Evolutionary conservation across 306 rosid species (phyloP).

Genomic region (Corylus heterophylla): DNA sequence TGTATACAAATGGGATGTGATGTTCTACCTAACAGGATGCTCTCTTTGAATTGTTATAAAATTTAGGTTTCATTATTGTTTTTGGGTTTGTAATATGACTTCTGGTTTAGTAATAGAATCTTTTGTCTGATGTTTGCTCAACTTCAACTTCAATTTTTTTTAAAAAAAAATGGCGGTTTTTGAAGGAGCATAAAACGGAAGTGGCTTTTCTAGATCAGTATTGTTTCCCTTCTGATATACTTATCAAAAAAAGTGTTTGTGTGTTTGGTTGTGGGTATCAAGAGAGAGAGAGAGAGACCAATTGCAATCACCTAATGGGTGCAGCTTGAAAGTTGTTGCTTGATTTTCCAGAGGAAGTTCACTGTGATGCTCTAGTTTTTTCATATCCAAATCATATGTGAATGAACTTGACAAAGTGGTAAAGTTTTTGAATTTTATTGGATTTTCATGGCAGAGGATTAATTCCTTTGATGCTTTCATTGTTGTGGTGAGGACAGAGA

Average conservation of each 20-base stretch:
- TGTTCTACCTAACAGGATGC: neutral
- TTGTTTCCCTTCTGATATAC: too few species aligned
- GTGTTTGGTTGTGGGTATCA: neutral
- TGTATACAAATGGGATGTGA: neutral
- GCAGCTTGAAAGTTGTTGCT: neutral
- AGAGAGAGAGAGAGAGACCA: neutral
- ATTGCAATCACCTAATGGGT: neutral
- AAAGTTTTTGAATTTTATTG: neutral
- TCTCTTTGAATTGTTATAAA: neutral
- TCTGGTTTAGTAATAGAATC: neutral
- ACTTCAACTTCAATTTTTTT: neutral
- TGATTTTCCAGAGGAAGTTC: neutral
- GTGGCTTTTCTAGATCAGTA: neutral
- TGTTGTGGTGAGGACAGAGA: neutral
- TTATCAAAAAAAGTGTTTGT: neutral
- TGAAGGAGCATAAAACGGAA: neutral
- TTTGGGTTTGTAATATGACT: constrained; percentile 2
- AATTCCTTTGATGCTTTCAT: neutral
- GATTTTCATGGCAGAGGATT: neutral
- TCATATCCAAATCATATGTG: neutral
- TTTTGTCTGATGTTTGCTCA: neutral
- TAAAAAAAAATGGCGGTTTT: neutral
- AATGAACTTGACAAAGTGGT: neutral
- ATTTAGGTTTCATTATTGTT: neutral
- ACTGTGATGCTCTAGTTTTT: neutral